Conservation (phyloP, 2,329 filamentous ascomycete genomes). For the Cercospora sp. region DNA sequence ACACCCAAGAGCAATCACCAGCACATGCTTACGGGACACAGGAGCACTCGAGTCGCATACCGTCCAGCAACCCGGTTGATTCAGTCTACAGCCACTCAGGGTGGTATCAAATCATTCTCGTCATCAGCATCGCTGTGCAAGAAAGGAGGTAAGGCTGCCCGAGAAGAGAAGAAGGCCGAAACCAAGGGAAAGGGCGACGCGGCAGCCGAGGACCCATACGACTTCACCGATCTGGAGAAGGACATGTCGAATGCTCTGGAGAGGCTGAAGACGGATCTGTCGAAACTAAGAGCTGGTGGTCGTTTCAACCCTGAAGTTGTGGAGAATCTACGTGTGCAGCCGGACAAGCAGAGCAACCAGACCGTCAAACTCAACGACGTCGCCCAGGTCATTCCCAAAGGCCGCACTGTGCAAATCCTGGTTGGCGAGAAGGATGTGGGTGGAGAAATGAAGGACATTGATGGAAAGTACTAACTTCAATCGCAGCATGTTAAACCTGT, state of each 20-base stretch:
- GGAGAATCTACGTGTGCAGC: slow-evolving; percentile 60
- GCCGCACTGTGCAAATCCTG: slow-evolving; percentile 61
- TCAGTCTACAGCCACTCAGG: not conserved
- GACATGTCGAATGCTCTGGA: slow-evolving; percentile 58
- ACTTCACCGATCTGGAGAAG: slow-evolving; percentile 59
- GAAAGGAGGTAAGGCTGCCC: slow-evolving; percentile 56
- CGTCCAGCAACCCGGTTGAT: slow-evolving; percentile 17
- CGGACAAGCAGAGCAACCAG: slow-evolving; percentile 54
- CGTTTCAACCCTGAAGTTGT: slow-evolving; percentile 62
- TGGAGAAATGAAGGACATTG: slow-evolving; percentile 27
- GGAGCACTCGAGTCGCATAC: slow-evolving; percentile 12
- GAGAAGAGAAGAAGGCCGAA: slow-evolving; percentile 38
- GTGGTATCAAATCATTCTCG: slow-evolving; percentile 41
- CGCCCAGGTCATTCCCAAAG: slow-evolving; percentile 67
- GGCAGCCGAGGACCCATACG: slow-evolving; percentile 56
- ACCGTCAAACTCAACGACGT: slow-evolving; percentile 60
- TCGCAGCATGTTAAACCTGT: slow-evolving; percentile 57
- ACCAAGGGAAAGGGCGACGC: slow-evolving; percentile 37
- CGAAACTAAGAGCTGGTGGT: slow-evolving; percentile 62
- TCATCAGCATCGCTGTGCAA: slow-evolving; percentile 48
- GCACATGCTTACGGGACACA: not conserved
- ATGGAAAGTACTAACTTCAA: not conserved
- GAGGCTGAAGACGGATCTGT: slow-evolving; percentile 60
- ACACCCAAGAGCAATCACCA: not conserved
- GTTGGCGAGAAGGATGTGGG: slow-evolving; percentile 64